Percentiles rank a stretch among this genome's conserved stretches.
phyloP scores from a whole-genome alignment of 2,329 filamentous ascomycete species.

The Corynespora cassiicola region DNA sequence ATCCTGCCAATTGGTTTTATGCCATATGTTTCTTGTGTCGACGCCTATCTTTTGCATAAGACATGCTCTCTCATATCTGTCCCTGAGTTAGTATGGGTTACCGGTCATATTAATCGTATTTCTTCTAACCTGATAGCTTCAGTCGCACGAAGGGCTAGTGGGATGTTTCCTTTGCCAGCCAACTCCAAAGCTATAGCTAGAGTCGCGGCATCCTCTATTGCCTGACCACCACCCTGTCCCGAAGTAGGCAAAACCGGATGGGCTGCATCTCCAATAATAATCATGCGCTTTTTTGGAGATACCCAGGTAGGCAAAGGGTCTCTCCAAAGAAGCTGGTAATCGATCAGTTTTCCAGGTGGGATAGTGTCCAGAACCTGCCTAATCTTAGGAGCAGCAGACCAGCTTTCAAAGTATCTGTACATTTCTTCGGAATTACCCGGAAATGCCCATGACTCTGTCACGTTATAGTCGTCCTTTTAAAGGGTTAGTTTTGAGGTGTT shows the following conservation, averaged over 20 bases:
- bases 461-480: constrained; percentile 66
- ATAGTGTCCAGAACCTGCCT: constrained; percentile 9
- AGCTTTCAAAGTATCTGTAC: constrained; percentile 60
- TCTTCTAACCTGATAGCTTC: too few species aligned
- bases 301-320: constrained; percentile 54
- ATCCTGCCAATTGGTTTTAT: constrained; percentile 9
- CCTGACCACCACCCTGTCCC: constrained; percentile 65
- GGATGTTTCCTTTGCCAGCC: constrained; percentile 27
- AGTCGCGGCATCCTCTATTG: constrained; percentile 59
- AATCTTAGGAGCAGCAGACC: constrained; percentile 63
- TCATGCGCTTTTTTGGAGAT: constrained; percentile 51
- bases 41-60: constrained; percentile 17
- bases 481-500: constrained; percentile 68
- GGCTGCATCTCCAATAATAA: constrained; percentile 67
- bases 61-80: constrained; percentile 11
- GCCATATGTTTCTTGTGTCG: constrained; percentile 7
- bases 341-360: constrained; percentile 35
- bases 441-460: constrained; percentile 60
- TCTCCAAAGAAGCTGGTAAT: constrained; percentile 60
- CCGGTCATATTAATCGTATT: too few species aligned
- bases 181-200: constrained; percentile 11
- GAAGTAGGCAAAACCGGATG: constrained; percentile 68
- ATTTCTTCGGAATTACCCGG: constrained; percentile 64
- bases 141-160: too few species aligned
- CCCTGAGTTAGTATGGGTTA: too few species aligned